These are phyloP conservation scores for Escovopsis sp. DNA, from an alignment of 2,329 filamentous ascomycete genomes.

Conservation along the genomic window DNA sequence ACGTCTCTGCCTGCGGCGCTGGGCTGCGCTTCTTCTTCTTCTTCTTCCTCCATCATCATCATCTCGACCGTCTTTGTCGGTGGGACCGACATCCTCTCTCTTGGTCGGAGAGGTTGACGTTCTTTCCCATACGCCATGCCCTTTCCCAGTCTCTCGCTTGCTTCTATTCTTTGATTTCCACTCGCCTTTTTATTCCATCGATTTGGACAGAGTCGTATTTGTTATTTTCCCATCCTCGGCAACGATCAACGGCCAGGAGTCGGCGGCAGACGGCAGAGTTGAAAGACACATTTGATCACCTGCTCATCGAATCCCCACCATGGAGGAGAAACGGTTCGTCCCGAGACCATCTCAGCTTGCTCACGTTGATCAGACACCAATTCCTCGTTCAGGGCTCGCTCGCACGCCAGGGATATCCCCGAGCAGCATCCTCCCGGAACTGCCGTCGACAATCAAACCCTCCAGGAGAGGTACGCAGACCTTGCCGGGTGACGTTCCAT, in stretches of 20 bases:
- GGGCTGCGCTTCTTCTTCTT: slow-evolving; percentile 1
- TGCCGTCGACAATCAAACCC: neutral
- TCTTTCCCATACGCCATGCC: neutral
- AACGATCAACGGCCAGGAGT: neutral
- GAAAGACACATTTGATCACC: too few species aligned
- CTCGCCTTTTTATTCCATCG: neutral
- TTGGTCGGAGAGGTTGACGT: slow-evolving; percentile 2
- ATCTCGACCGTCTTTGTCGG: neutral
- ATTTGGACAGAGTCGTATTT: too few species aligned
- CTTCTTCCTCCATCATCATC: slow-evolving; percentile 4
- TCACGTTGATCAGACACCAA: too few species aligned
- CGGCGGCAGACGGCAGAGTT: neutral
- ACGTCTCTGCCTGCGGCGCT: slow-evolving; percentile 4
- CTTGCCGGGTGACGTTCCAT: too few species aligned
- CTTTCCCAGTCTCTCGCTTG: slow-evolving; percentile 5
- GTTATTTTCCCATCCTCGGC: neutral
- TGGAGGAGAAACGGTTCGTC: too few species aligned
- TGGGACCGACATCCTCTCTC: neutral
- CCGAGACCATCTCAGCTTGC: too few species aligned
- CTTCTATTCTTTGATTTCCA: slow-evolving; percentile 1
- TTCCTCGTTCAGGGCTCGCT: too few species aligned
- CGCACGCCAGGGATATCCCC: neutral
- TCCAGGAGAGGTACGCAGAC: neutral
- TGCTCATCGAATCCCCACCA: too few species aligned
- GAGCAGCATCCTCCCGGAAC: neutral